These are phyloP conservation scores for Simplicillium sp. DNA, from an alignment of 2,329 filamentous ascomycete species.

Conservation along the genomic window DNA sequence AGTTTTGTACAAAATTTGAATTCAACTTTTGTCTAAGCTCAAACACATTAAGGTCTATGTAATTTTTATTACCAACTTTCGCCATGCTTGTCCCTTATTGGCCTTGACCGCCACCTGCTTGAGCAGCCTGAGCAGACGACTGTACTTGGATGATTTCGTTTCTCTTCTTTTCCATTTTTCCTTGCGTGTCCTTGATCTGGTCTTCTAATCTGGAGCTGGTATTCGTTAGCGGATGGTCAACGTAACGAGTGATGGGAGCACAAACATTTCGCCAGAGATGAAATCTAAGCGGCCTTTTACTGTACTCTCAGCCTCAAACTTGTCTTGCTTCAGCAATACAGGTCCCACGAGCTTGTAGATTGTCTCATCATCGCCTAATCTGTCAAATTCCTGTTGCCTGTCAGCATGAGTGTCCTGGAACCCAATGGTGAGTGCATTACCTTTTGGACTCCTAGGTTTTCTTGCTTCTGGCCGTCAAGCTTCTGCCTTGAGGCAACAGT, in stretches of 20 bases:
- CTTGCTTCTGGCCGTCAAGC: slow-evolving; percentile 87
- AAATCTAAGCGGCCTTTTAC: slow-evolving; percentile 88
- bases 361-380: slow-evolving; percentile 68
- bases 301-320: slow-evolving; percentile 77
- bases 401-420: background rate
- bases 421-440: slow-evolving; percentile 28
- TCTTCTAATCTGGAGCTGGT: slow-evolving; percentile 31
- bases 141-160: slow-evolving; percentile 49
- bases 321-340: slow-evolving; percentile 89
- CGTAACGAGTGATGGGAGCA: slow-evolving; percentile 2
- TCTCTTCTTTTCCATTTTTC: slow-evolving; percentile 50
- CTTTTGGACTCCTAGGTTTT: slow-evolving; percentile 81
- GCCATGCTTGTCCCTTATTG: slow-evolving; percentile 2
- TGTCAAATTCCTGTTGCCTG: slow-evolving; percentile 62
- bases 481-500: slow-evolving; percentile 75
- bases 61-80: background rate
- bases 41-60: slow-evolving; percentile 2
- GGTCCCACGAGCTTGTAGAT: slow-evolving; percentile 97
- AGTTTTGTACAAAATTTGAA: too few species aligned
- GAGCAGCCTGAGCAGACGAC: slow-evolving; percentile 34
- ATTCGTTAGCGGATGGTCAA: background rate
- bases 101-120: background rate
- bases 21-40: too few species aligned
- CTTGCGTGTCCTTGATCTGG: slow-evolving; percentile 45
- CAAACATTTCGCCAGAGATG: slow-evolving; percentile 88